Evolutionary conservation across 306 rosid species (phyloP), one percentile per base, ranked within the genome.

Genomic region (Hippophae tibetana): DNA sequence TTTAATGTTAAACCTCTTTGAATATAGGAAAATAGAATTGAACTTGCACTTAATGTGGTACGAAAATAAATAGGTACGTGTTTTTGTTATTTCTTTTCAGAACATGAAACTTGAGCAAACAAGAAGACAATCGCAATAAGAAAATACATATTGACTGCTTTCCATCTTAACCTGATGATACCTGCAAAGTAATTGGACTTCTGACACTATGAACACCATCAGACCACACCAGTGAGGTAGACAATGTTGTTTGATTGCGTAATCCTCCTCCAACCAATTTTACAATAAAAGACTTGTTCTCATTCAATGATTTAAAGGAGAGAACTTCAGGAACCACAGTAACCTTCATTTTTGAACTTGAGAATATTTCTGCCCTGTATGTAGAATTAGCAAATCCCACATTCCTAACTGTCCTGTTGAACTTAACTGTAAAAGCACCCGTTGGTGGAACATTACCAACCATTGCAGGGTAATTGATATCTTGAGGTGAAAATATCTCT

Each of bases 401-500:
- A 40, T 71, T 71, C 45, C 57, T 76, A 5, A 67, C 74, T 13
- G 41, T 63, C 49, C 77, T 68, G 6, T 53, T 13, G 43, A 70
- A 61, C 10, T 12, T 43, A 7, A 64, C 66, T 6, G 5, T 25
- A 38, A 68, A 59, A 10, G 48, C 42, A 1, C 63, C 3, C 45
- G 3, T 8, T 6, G 54, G 27, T 5, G 11, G n/a, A 49, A 68
- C 78, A 31, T 44, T 42, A 9, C 12, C 52, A 47, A 25, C 43
- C 52, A 76, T 42, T 45, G 63, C 25, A 14, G 74, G 81, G n/a
- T 56, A 52, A 41, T 72, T 68, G 12, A 61, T 25, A 60, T 68
- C 64, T 41, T 25, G 64, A 5, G 56, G 47, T 42, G 51, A 45
- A 8, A 13, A 12, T 44, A 6, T 44, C 5, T 3, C 9, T 3